Evolutionary conservation across 2,329 filamentous ascomycete species (phyloP).

Genomic region (Aspergillus sp.): DNA sequence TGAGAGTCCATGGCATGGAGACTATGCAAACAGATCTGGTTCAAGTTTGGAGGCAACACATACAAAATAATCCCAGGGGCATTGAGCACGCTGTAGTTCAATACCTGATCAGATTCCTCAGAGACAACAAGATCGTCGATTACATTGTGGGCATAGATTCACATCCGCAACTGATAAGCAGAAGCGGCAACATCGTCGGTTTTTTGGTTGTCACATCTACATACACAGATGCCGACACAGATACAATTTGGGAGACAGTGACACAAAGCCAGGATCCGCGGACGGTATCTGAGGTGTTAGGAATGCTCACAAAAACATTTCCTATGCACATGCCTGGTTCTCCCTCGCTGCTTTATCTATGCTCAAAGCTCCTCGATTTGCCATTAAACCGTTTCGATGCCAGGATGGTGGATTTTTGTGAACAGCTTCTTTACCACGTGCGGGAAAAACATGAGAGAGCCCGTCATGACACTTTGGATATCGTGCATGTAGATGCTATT

Average conservation of each 20-base stretch:
- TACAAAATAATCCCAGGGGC: constrained; percentile 40
- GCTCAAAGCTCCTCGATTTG: constrained; percentile 63
- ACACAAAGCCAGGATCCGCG: constrained; percentile 76
- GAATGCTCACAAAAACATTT: constrained; percentile 55
- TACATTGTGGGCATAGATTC: constrained; percentile 89
- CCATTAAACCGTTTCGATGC: constrained; percentile 60
- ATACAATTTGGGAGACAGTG: constrained; percentile 79
- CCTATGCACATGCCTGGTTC: constrained; percentile 37
- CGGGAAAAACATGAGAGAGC: constrained; percentile 38
- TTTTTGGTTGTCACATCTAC: constrained; percentile 77
- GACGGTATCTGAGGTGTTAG: constrained; percentile 73
- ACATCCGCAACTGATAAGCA: constrained; percentile 80
- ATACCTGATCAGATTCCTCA: constrained; percentile 65
- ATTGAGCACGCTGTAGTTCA: constrained; percentile 54
- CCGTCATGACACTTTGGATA: constrained; percentile 18
- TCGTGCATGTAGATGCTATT: constrained; percentile 31
- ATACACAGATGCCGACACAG: constrained; percentile 67
- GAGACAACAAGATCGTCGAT: constrained; percentile 67
- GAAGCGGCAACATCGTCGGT: constrained; percentile 77
- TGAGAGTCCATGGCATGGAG: constrained; percentile 75
- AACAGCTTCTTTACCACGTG: constrained; percentile 50
- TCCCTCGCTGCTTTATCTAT: constrained; percentile 59
- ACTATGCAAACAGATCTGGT: constrained; percentile 69
- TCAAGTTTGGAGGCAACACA: constrained; percentile 56
- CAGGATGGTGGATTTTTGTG: constrained; percentile 59